Evolutionary conservation across 2,329 filamentous ascomycete species (phyloP).

Genomic region (Curvularia sp.): DNA sequence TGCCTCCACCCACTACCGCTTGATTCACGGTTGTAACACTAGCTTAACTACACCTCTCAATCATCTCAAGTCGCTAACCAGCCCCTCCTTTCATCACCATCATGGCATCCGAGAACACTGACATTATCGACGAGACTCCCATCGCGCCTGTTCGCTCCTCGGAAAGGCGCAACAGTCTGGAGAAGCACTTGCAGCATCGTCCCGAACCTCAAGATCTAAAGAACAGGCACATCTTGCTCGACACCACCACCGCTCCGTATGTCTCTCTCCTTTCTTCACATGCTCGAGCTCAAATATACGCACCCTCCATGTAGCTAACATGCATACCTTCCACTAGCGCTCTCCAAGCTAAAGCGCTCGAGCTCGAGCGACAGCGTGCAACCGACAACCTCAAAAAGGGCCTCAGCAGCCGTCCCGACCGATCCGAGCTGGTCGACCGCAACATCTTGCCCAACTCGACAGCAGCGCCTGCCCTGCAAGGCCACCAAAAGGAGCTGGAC

Average conservation of each 20-base stretch:
- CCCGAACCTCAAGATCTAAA: conserved; percentile 68
- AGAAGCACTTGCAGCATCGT: conserved; percentile 57
- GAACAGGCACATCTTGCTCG: conserved; percentile 70
- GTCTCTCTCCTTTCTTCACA: conserved; percentile 31
- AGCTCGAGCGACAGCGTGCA: conserved; percentile 69
- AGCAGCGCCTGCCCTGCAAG: conserved; percentile 79
- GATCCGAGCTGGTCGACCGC: conserved; percentile 78
- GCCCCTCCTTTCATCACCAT: not conserved
- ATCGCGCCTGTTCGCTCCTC: conserved; percentile 57
- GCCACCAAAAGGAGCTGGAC: conserved; percentile 82
- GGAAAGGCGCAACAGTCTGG: conserved; percentile 65
- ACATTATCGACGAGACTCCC: conserved; percentile 49
- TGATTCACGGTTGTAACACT: conserved; percentile 4
- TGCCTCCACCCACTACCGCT: conserved; percentile 7
- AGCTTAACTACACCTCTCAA: not conserved
- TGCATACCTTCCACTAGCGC: conserved; percentile 52
- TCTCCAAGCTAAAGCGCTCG: conserved; percentile 66
- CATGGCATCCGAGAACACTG: conserved; percentile 40
- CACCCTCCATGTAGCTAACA: conserved; percentile 6
- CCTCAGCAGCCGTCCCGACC: conserved; percentile 68
- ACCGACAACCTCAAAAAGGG: conserved; percentile 70
- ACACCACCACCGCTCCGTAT: conserved; percentile 71
- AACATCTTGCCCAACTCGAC: conserved; percentile 85
- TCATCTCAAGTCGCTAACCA: conserved; percentile 17
- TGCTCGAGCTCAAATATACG: not conserved